Conservation (phyloP, 345 rosid genomes). For the Aethionema arabicum region DNA sequence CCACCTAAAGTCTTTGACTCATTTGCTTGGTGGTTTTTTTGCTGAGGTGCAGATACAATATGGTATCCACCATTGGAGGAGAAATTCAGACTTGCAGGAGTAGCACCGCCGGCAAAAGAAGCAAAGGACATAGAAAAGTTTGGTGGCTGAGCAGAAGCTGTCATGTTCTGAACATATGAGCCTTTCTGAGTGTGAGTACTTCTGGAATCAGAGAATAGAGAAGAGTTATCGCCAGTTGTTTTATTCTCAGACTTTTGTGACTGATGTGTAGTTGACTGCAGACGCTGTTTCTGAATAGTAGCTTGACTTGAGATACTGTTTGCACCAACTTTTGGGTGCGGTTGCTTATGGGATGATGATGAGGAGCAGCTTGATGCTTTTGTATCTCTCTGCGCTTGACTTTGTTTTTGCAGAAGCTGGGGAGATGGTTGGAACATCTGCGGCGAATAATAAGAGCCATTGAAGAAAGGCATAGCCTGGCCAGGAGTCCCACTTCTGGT, state of each 20-base stretch:
- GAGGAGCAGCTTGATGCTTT: constrained; percentile 45
- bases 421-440: constrained; percentile 52
- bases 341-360: constrained; percentile 51
- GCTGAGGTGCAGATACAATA: constrained; percentile 39
- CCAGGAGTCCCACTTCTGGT: constrained; percentile 42
- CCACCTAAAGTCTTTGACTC: constrained; percentile 46
- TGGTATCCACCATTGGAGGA: constrained; percentile 53
- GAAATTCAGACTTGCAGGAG: constrained; percentile 48
- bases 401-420: constrained; percentile 48
- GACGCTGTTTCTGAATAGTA: constrained; percentile 40
- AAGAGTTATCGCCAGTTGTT: constrained; percentile 35
- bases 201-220: constrained; percentile 29
- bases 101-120: constrained; percentile 38
- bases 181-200: constrained; percentile 32
- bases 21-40: constrained; percentile 42
- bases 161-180: constrained; percentile 42
- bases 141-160: constrained; percentile 42
- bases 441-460: constrained; percentile 51
- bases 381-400: constrained; percentile 37
- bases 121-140: constrained; percentile 53
- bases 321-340: constrained; percentile 35
- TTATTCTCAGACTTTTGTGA: constrained; percentile 44
- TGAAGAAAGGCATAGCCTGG: constrained; percentile 49
- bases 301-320: constrained; percentile 33
- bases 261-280: constrained; percentile 31